These are phyloP conservation scores for Mycena kentingensis DNA, from an alignment of 768 basidiomycete genomes.

Conservation along the genomic window DNA sequence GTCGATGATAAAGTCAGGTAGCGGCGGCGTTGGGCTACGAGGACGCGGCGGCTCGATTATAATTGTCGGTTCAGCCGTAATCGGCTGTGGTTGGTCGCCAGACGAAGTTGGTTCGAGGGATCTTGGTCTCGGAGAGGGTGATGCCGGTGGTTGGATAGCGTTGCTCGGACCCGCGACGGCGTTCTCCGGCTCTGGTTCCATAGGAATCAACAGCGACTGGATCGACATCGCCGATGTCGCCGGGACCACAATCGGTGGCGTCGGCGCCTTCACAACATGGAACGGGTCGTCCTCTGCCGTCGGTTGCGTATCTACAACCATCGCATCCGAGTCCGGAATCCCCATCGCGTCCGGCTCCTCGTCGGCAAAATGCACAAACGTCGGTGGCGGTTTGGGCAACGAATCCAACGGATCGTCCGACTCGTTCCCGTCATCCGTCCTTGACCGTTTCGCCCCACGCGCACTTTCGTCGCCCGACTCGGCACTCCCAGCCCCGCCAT, in stretches of 20 bases:
- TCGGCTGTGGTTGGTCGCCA: slow-evolving; percentile 31
- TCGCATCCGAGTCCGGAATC: slow-evolving; percentile 7
- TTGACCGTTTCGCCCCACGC: slow-evolving; percentile 60
- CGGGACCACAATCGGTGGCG: too few species aligned
- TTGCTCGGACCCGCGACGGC: too few species aligned
- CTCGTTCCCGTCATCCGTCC: slow-evolving; percentile 53
- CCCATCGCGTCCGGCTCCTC: slow-evolving; percentile 18
- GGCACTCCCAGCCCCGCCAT: slow-evolving; percentile 47
- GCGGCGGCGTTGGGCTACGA: slow-evolving; percentile 61
- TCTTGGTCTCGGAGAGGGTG: too few species aligned
- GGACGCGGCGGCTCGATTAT: slow-evolving; percentile 47
- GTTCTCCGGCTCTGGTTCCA: slow-evolving; percentile 20
- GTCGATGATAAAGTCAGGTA: slow-evolving; percentile 77
- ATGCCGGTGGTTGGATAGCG: too few species aligned
- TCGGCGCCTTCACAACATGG: too few species aligned
- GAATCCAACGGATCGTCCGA: slow-evolving; percentile 47
- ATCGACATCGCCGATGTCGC: slow-evolving; percentile 11
- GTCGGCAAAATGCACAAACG: slow-evolving; percentile 54
- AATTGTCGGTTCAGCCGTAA: slow-evolving; percentile 27
- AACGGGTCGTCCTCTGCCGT: too few species aligned
- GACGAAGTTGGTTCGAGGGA: too few species aligned
- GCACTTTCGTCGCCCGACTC: slow-evolving; percentile 56
- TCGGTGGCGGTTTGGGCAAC: slow-evolving; percentile 30
- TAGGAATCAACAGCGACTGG: slow-evolving; percentile 12
- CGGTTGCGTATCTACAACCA: slow-evolving; percentile 7